Evolutionary conservation across 495 filamentous ascomycete species (phyloP), one percentile per base, ranked within the genome.

Genomic region (Neurospora cerealis): DNA sequence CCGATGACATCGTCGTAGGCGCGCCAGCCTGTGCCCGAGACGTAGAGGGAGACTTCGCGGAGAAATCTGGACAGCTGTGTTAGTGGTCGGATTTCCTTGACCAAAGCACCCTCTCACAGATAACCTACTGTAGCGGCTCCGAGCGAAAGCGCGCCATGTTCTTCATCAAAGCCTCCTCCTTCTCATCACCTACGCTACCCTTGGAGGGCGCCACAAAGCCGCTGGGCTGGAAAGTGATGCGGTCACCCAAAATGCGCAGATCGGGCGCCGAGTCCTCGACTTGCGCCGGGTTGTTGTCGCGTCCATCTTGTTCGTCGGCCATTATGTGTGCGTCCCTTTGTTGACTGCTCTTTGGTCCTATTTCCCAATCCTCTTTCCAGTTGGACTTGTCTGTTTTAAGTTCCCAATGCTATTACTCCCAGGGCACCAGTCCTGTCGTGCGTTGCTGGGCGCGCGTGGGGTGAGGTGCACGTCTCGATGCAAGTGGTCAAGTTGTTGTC

Each of bases 11-110:
- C 85, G 80, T 98, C 93, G 85, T 99, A 99, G 74, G 91, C 92
- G 71, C 96, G 90, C 96, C 96, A 99, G 72, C 93, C 94, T 4
- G 91, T 91, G 71, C 96, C 96, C 6, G 91, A 93, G 75, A 97
- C 91, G 81, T 98, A 93, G 62, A 96, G 85, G 72, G 91, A 93
- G 74, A 98, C 91, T 85, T 99, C 95, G 73, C 94, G 92, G 40
- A 99, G 89, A 82, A 97, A 98, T 73, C 93, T 92, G 78, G 91
- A 81, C 38, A 21, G 69, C 48, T 21, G 73, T 44, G 73, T 78
- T 76, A 80, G 79, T 72, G 6, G 71, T 73, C 9, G 72, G 5
- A 74, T 11, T 54, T 46, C 7, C 42, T 21, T 9, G 19, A 46
- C 21, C 17, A 70, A 7, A 19, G 8, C 13, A 10, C 28, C 21